Evolutionary conservation across 768 basidiomycete genomes (phyloP), one percentile per base, ranked within the genome.

Genomic region (Russula sp.): DNA sequence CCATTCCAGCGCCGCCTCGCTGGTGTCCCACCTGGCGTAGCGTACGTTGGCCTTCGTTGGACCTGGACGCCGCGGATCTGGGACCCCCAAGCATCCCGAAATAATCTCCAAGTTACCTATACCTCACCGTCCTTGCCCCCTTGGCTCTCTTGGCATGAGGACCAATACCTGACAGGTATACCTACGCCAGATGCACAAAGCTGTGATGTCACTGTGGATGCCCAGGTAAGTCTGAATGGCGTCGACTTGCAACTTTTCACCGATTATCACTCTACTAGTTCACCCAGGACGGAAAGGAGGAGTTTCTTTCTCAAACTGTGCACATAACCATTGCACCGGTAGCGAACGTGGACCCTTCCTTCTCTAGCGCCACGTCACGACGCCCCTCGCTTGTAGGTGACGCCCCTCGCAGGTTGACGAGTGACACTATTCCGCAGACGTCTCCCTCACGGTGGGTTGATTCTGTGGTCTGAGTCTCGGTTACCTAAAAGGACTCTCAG

Each of bases 11-110:
- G 94, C 61, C 89, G 88, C 75, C 84, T 98, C 60, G 90, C 93
- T 38, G 94, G 93, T 30, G 80, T 81, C 11, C 90, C 94, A 16
- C 88, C 92, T 16, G 78, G 83, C 48, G 85, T 92, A 58, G 96
- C 93, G 60, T 92, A 92, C 71, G 83, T 84, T 63, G 89, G 89
- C 58, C 76, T 92, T 28, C 82, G 81, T 56, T 98, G 92, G 90
- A 81, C 83, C 38, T 99, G 94, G 92, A 83, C 88, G 61, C 94
- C 96, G 34, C 88, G 90, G 66, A 86, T 99, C 50, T 98, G 95
- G 94, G 95, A 98, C 77, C 97, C 96, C 7, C 95, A 98, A 74
- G 88, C 88, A 48, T 88, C 91, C 14, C 86, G 90, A 70, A 79
- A 87, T 61, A 91, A 89, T 71, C 78, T 94, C 67, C 82, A 85